phyloP scores from a whole-genome alignment of 495 filamentous ascomycete genomes.

The Parachaetomium inaequale region DNA sequence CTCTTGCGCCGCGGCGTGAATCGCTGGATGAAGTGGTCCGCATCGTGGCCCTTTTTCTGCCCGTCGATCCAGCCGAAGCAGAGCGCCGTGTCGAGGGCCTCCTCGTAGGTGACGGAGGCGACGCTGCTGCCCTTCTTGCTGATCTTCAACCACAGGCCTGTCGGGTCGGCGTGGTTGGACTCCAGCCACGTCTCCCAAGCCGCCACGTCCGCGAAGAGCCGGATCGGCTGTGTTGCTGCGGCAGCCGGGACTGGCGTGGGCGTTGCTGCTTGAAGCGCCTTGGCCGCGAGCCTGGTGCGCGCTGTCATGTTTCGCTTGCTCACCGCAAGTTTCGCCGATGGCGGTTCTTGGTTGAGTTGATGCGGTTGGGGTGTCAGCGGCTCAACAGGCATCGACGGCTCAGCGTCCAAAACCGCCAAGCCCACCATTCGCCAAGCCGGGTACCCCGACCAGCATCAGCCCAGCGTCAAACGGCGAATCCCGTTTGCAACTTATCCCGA shows the following conservation, averaged over 20 bases:
- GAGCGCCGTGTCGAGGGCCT: conserved; percentile 53
- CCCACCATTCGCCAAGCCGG: no score
- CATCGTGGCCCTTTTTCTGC: conserved; percentile 42
- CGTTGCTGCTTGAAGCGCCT: background rate
- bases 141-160: conserved; percentile 53
- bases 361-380: background rate
- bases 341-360: background rate
- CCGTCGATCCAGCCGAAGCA: conserved; percentile 63
- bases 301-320: conserved; percentile 1
- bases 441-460: no score
- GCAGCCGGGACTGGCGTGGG: background rate
- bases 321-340: background rate
- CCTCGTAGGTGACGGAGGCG: conserved; percentile 46
- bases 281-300: conserved; percentile 4
- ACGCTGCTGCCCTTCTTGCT: conserved; percentile 48
- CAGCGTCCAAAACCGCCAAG: no score
- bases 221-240: conserved; percentile 11
- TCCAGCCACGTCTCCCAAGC: conserved; percentile 45
- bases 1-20: conserved; percentile 54
- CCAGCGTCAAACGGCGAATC: no score
- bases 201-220: conserved; percentile 14
- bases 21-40: conserved; percentile 44
- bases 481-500: no score
- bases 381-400: no score
- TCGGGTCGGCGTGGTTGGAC: conserved; percentile 31